Evolutionary conservation across 1,139 yeast genomes (phyloP).

Genomic region (Nakaseomyces uthaithaninus): DNA sequence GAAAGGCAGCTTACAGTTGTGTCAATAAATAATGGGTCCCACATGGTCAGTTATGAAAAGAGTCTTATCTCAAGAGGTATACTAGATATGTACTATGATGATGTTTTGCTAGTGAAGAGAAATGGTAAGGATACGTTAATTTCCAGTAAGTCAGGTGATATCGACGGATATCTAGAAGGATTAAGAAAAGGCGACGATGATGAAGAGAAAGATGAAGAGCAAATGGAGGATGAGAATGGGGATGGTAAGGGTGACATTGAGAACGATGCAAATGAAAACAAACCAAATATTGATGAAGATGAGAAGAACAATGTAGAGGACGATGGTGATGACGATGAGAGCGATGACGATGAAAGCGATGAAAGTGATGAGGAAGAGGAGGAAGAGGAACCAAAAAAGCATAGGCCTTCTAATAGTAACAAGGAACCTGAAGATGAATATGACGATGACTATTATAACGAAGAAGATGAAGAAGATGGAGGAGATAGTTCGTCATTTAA

Average conservation of each 20-base stretch:
- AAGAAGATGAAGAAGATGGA: constrained; percentile 13
- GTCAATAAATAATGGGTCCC: constrained; percentile 68
- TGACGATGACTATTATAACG: constrained; percentile 12
- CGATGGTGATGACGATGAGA: constrained; percentile 8
- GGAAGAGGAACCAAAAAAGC: constrained; percentile 9
- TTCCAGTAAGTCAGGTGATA: constrained; percentile 18
- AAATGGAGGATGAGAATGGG: constrained; percentile 9
- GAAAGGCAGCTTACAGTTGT: constrained; percentile 75
- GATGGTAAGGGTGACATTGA: constrained; percentile 9
- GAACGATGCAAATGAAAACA: constrained; percentile 7
- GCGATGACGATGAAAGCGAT: constrained; percentile 12
- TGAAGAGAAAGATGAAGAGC: constrained; percentile 1
- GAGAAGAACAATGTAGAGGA: constrained; percentile 9
- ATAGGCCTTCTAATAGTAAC: constrained; percentile 11
- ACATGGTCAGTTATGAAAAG: constrained; percentile 89
- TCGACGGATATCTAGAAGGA: constrained; percentile 13
- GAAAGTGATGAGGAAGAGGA: constrained; percentile 13
- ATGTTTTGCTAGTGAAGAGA: constrained; percentile 15
- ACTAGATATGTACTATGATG: constrained; percentile 38
- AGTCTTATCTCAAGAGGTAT: constrained; percentile 66
- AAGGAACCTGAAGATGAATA: constrained; percentile 14
- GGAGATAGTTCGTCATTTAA: constrained; percentile 7
- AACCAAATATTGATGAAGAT: constrained; percentile 5
- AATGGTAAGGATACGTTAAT: constrained; percentile 15
- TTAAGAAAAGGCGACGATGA: constrained; percentile 8